Evolutionary conservation across 768 basidiomycete genomes (phyloP).

Genomic region (Boletus speciosus): DNA sequence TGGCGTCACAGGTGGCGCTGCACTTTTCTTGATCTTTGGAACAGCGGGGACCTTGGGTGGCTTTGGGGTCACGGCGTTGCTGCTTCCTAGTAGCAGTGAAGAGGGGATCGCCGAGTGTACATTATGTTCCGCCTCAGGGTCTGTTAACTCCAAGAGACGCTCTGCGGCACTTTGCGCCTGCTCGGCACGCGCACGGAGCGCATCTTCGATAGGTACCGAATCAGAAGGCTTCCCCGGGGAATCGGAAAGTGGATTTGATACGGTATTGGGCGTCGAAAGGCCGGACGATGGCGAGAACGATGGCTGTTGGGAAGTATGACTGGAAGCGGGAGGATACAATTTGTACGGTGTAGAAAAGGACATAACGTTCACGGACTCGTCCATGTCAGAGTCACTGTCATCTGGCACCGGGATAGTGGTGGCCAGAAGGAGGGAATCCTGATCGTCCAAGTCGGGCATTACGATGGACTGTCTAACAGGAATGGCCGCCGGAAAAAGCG

Average conservation of each 20-base stretch:
- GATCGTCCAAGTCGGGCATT: constrained; percentile 40
- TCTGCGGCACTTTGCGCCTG: constrained; percentile 94
- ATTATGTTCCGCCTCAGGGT: constrained; percentile 63
- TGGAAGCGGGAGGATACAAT: constrained; percentile 39
- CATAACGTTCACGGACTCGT: constrained; percentile 55
- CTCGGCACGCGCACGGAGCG: constrained; percentile 79
- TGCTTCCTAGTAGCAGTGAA: constrained; percentile 47
- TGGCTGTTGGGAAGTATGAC: constrained; percentile 39
- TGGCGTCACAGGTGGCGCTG: constrained; percentile 59
- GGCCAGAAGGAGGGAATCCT: constrained; percentile 68
- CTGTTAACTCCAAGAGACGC: constrained; percentile 80
- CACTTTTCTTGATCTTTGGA: constrained; percentile 31
- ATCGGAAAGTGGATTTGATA: constrained; percentile 61
- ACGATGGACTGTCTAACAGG: constrained; percentile 45
- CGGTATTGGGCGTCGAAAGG: constrained; percentile 44
- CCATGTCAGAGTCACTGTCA: constrained; percentile 65
- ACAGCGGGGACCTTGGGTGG: constrained; percentile 34
- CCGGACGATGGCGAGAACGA: constrained; percentile 56
- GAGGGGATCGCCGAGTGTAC: constrained; percentile 53
- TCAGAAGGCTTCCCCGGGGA: constrained; percentile 43
- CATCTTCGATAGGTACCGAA: constrained; percentile 71
- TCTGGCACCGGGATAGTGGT: constrained; percentile 73
- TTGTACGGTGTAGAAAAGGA: constrained; percentile 73
- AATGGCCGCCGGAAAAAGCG: constrained; percentile 20
- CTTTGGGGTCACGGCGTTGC: constrained; percentile 38